Evolutionary conservation across 2,329 filamentous ascomycete genomes (phyloP).

Genomic region (Fusarium verrucosum): DNA sequence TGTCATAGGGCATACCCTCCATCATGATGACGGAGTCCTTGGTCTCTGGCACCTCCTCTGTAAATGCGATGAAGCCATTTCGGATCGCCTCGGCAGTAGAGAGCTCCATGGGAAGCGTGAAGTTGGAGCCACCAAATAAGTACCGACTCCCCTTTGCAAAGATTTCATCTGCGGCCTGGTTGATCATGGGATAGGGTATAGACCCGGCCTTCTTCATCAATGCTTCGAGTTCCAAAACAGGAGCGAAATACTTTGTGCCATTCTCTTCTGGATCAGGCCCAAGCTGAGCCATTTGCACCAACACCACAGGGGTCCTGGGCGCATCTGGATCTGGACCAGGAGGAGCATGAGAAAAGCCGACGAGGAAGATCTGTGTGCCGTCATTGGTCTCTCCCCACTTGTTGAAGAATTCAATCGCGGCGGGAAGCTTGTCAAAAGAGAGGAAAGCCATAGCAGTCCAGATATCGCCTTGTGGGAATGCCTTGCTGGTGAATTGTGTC

Average conservation of each 20-base stretch:
- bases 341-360: slow-evolving; percentile 27
- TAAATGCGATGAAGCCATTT: slow-evolving; percentile 28
- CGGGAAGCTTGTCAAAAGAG: slow-evolving; percentile 39
- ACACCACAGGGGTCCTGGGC: slow-evolving; percentile 25
- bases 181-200: slow-evolving; percentile 55
- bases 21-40: slow-evolving; percentile 31
- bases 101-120: slow-evolving; percentile 51
- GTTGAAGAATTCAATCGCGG: slow-evolving; percentile 47
- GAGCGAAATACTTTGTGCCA: slow-evolving; percentile 46
- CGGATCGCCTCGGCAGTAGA: slow-evolving; percentile 37
- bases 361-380: slow-evolving; percentile 33
- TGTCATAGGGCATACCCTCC: slow-evolving; percentile 32
- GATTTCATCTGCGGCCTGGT: slow-evolving; percentile 50
- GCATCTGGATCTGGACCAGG: slow-evolving; percentile 35
- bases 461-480: slow-evolving; percentile 46
- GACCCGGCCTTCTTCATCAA: slow-evolving; percentile 50
- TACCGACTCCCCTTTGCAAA: slow-evolving; percentile 51
- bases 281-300: slow-evolving; percentile 34
- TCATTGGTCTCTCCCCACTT: slow-evolving; percentile 42
- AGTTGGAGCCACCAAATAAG: slow-evolving; percentile 55
- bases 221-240: slow-evolving; percentile 51
- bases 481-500: slow-evolving; percentile 50
- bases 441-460: slow-evolving; percentile 47
- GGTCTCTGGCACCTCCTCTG: slow-evolving; percentile 18
- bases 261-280: slow-evolving; percentile 31